phyloP scores from a whole-genome alignment of 78 protist species.

The Dictyostelium brefeldianum region DNA sequence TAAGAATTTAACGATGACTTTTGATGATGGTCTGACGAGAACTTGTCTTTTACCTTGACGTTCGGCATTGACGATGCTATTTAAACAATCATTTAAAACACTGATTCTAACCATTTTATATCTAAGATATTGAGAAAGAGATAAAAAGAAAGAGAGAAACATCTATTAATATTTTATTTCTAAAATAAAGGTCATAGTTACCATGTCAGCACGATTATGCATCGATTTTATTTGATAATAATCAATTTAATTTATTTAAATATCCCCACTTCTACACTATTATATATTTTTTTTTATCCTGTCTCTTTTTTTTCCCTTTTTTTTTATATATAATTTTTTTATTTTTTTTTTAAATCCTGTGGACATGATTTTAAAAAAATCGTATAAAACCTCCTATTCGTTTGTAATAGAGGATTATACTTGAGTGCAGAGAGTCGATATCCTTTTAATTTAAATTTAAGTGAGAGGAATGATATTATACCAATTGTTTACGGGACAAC shows the following conservation, averaged over 20 bases:
- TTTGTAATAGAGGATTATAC: slow-evolving; percentile 15
- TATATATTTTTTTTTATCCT: too few species aligned
- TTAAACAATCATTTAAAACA: slow-evolving; percentile 97
- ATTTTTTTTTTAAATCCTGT: neutral
- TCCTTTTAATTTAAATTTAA: slow-evolving; percentile 9
- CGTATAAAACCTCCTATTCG: too few species aligned
- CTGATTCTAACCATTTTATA: slow-evolving; percentile 93
- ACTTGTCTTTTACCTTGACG: slow-evolving; percentile 99
- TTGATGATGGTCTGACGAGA: slow-evolving; percentile 98
- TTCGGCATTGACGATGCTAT: slow-evolving; percentile 98
- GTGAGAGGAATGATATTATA: too few species aligned
- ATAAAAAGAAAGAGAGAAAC: neutral
- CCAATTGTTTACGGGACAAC: too few species aligned
- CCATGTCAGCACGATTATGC: neutral
- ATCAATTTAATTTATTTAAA: too few species aligned
- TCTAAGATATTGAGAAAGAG: neutral
- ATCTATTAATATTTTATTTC: neutral
- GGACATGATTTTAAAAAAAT: too few species aligned
- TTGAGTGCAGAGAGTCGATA: slow-evolving; percentile 62
- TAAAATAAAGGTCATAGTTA: neutral
- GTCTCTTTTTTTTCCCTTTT: neutral
- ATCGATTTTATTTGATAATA: too few species aligned
- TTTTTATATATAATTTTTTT: too few species aligned
- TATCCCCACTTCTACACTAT: neutral
- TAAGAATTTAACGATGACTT: slow-evolving; percentile 99